Percentiles rank a stretch among this genome's conserved stretches.
These are phyloP conservation scores for Penicillium sp. DNA, from an alignment of 2,329 filamentous ascomycete species.

Conservation along the genomic window DNA sequence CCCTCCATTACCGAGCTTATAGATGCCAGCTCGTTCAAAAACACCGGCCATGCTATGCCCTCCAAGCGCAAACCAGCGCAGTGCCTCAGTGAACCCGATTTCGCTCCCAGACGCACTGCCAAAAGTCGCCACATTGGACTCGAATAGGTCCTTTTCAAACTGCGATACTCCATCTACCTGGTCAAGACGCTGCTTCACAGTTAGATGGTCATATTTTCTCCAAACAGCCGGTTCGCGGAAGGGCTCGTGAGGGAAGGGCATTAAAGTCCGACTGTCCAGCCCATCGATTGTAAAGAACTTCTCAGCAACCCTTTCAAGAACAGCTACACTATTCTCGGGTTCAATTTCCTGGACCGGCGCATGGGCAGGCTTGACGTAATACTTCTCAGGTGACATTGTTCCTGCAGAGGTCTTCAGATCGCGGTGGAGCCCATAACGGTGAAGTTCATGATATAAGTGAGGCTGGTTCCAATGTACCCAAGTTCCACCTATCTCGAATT, in stretches of 20 bases:
- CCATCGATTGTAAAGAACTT: background rate
- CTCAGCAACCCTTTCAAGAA: background rate
- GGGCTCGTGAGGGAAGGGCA: background rate
- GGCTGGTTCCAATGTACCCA: conserved; percentile 46
- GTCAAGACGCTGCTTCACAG: background rate
- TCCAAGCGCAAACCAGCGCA: background rate
- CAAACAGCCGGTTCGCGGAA: background rate
- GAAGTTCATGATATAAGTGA: conserved; percentile 36
- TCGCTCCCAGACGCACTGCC: background rate
- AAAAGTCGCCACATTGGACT: background rate
- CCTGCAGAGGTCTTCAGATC: conserved; percentile 29
- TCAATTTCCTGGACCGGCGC: background rate
- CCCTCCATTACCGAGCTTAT: background rate
- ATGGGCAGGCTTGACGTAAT: background rate
- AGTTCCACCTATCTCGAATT: conserved; percentile 50
- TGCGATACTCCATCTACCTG: background rate
- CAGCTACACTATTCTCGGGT: background rate
- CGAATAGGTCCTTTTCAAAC: background rate
- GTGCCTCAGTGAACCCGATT: background rate
- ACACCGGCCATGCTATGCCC: background rate
- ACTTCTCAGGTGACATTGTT: conserved; percentile 12
- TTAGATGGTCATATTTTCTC: background rate
- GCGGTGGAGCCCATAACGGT: conserved; percentile 27
- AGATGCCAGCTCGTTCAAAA: background rate
- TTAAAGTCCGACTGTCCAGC: background rate